phyloP scores from a whole-genome alignment of 176 grass and related monocot species.

The Eragrostis nindensis region DNA sequence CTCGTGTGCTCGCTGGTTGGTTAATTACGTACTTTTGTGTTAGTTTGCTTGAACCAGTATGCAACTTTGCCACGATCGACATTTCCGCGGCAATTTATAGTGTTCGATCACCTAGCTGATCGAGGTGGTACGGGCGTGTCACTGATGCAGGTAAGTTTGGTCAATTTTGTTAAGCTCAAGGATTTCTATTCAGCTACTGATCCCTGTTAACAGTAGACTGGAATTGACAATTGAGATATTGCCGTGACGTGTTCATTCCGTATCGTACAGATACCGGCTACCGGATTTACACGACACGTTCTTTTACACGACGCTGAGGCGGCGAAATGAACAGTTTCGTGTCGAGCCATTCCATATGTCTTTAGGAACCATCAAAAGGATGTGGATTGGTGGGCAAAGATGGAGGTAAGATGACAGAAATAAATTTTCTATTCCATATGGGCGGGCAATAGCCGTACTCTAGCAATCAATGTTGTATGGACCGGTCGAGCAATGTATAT shows the following conservation, averaged over 20 bases:
- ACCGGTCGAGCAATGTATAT: no score
- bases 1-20: not conserved
- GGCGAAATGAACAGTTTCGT: not conserved
- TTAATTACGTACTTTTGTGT: not conserved
- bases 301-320: not conserved
- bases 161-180: not conserved
- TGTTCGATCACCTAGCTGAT: slow-evolving; percentile 4
- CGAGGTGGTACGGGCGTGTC: not conserved
- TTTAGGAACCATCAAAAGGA: not conserved
- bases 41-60: not conserved
- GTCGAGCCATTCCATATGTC: not conserved
- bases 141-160: not conserved
- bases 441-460: no score
- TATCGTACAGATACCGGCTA: not conserved
- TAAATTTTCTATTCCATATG: no score
- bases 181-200: not conserved
- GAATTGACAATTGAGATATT: not conserved
- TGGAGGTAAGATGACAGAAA: no score
- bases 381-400: not conserved
- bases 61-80: not conserved
- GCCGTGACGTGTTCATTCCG: slow-evolving; percentile 17
- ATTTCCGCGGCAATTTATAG: slow-evolving; percentile 4
- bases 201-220: no score
- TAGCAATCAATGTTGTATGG: no score
- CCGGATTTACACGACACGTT: not conserved